A percentile compares a stretch with the other conserved stretches of the same genome.
Conservation (phyloP, 345 rosid genomes). For the Eucalyptus grandis region DNA sequence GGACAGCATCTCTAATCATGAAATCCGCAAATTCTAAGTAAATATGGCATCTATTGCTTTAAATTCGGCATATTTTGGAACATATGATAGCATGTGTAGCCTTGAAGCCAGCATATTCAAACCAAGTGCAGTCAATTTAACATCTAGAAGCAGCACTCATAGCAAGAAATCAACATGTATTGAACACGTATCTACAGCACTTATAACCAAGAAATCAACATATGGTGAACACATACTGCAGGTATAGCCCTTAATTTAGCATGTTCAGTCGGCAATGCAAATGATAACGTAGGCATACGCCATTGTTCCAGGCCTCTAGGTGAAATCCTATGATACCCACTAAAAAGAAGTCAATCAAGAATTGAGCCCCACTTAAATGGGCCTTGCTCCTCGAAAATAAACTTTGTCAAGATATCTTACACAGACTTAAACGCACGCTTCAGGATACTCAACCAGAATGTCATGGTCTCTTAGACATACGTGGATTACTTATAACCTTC, state of each 20-base stretch:
- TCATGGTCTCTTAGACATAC: no score
- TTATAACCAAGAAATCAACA: not conserved
- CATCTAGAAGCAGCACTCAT: not conserved
- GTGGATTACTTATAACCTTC: no score
- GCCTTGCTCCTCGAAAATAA: no score
- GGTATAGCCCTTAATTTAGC: not conserved
- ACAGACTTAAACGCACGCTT: no score
- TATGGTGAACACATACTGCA: not conserved
- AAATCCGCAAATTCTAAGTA: not conserved
- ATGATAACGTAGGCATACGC: not conserved
- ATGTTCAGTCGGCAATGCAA: not conserved
- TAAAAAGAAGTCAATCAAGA: no score
- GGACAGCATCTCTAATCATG: not conserved
- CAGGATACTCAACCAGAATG: no score
- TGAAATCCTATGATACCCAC: not conserved
- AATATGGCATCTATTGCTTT: not conserved
- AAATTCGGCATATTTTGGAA: not conserved
- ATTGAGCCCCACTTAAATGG: no score
- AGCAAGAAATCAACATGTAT: not conserved
- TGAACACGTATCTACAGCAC: no score
- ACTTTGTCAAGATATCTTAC: no score
- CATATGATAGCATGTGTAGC: not conserved
- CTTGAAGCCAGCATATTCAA: not conserved
- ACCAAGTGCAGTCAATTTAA: not conserved
- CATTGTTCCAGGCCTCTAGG: not conserved